Percentiles rank a stretch among this genome's conserved stretches.
These are phyloP conservation scores for Aristolochia contorta DNA, from an alignment of 164 flowering plant species.

Conservation along the genomic window DNA sequence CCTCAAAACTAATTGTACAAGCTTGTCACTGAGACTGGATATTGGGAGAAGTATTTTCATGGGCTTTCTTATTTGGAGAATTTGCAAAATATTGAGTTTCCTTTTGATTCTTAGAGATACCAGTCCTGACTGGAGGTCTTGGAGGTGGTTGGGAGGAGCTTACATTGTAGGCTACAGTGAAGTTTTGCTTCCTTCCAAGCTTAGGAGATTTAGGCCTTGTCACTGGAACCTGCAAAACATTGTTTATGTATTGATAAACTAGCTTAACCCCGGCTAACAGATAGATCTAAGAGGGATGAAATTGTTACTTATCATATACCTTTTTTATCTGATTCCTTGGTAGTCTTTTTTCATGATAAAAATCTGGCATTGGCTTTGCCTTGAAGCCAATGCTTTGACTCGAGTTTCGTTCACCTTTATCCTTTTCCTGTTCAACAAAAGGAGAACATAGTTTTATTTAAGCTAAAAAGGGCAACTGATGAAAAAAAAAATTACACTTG, in stretches of 20 bases:
- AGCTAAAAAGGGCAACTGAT: too few species aligned
- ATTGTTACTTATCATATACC: slow-evolving; percentile 16
- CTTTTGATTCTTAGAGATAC: slow-evolving; percentile 15
- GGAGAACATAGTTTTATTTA: background rate
- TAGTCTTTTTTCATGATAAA: slow-evolving; percentile 12
- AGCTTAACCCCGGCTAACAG: background rate
- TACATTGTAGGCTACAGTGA: slow-evolving; percentile 15
- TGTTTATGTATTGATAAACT: background rate
- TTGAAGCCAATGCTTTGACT: slow-evolving; percentile 25
- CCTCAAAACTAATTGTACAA: background rate
- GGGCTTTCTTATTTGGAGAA: slow-evolving; percentile 21
- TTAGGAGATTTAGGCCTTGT: slow-evolving; percentile 38
- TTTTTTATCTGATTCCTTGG: slow-evolving; percentile 24
- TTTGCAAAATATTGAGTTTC: slow-evolving; percentile 22
- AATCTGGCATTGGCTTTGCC: slow-evolving; percentile 25
- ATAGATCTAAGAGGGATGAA: background rate
- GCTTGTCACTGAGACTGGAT: slow-evolving; percentile 28
- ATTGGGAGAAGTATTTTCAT: slow-evolving; percentile 65
- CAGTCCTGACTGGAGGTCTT: slow-evolving; percentile 22
- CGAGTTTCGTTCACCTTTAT: slow-evolving; percentile 17
- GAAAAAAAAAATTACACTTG: too few species aligned
- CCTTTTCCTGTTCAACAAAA: slow-evolving; percentile 31
- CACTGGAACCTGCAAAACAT: slow-evolving; percentile 33
- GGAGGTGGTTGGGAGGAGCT: slow-evolving; percentile 25
- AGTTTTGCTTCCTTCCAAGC: slow-evolving; percentile 28